Evolutionary conservation across 441 rosid genomes (phyloP).

Genomic region (Euphorbia schlechtendalii): DNA sequence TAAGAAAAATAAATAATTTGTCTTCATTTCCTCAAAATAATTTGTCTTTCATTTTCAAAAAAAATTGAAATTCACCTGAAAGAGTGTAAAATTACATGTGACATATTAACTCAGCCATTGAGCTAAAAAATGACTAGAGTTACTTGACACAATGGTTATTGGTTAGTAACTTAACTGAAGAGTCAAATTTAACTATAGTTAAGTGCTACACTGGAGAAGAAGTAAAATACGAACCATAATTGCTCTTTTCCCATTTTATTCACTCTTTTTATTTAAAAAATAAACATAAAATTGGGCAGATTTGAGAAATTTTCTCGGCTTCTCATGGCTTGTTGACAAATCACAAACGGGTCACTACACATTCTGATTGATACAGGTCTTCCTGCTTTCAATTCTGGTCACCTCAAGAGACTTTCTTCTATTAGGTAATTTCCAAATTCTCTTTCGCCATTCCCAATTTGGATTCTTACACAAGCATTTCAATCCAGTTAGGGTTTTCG

Average conservation of each 20-base stretch:
- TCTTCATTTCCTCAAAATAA: too few relatives aligned
- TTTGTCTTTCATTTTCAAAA: too few relatives aligned
- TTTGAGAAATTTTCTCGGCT: conserved; percentile 21
- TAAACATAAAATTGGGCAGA: conserved; percentile 11
- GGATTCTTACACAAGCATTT: not conserved
- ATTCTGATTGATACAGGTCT: conserved; percentile 28
- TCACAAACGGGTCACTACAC: conserved; percentile 30
- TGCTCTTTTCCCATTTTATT: conserved; percentile 5
- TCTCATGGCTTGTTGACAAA: conserved; percentile 27
- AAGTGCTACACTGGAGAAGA: conserved; percentile 13
- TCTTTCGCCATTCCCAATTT: not conserved
- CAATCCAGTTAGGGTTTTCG: conserved; percentile 27
- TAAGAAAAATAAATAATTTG: too few relatives aligned
- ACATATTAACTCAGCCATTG: conserved; percentile 4
- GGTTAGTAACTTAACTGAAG: conserved; percentile 21
- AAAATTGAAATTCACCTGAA: not conserved
- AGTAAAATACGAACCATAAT: conserved; percentile 24
- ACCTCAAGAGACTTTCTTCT: too few relatives aligned
- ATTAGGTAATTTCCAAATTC: conserved; percentile 24
- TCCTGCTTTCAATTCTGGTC: conserved; percentile 27
- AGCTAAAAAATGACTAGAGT: conserved; percentile 15
- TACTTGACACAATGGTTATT: not conserved
- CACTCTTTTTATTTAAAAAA: not conserved
- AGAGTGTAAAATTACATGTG: not conserved
- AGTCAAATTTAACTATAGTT: conserved; percentile 32